Base-by-base conservation (phyloP, 805 yeast genomes). In the Candida khao-thaluensis region DNA sequence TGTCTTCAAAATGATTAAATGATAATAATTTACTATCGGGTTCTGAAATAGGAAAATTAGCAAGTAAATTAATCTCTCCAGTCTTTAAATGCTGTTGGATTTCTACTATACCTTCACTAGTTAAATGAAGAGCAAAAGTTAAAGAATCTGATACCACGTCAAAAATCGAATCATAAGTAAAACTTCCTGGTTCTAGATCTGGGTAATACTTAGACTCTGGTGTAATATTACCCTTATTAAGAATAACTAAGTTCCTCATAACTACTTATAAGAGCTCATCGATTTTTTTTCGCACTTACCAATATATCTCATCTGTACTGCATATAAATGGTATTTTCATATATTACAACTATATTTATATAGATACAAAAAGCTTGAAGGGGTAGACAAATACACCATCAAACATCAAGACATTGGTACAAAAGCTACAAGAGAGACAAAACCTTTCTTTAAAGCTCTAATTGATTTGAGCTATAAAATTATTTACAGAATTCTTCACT, bases 81-180 rank as follows among this genome's bases (percentile, higher is more conserved):
- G 71, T 70, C 56, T 81, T 84, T 64, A 70, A 62, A 50, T 77
- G 77, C 56, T 83, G 90, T 51, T 85, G 93, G n/a, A 85, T 84
- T 60, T 87, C 95, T 36, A 82, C 57, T 6, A 68, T 50, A 16
- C 76, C 76, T 28, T 76, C 69, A 27, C 79, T 85, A 23, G 41
- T 68, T 44, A 72, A 62, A 14, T 78, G 71, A 36, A 85, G 65
- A 1, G 76, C 83, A 47, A 79, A 74, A 0, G 93, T 79, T 26
- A 88, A 69, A 39, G 85, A 75, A 56, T 87, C 93, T 7, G 82
- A 73, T 23, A 85, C 76, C 0, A 85, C 74, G 56, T 88, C 95
- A 52, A 87, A 86, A 9, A 67, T 74, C 1, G 85, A 62, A 12
- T 74, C 71, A 35, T 47, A 47, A 3, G 30, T 15, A 14, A 44